Conservation (phyloP, 129 eudicot genomes). For the Saposhnikovia divaricata region DNA sequence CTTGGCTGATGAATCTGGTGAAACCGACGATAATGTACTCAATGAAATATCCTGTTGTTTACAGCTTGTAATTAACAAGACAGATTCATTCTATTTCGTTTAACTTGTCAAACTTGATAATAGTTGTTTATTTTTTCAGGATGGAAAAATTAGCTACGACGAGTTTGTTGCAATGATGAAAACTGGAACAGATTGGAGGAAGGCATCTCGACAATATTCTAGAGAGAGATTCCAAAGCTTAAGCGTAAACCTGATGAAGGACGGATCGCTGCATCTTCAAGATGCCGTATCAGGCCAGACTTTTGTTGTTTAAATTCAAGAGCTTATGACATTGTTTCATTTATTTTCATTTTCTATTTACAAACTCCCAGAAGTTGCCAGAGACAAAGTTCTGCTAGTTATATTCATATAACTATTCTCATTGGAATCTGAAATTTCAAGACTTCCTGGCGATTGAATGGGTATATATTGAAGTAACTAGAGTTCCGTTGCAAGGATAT, state of each 20-base stretch:
- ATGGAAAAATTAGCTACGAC: slow-evolving; percentile 76
- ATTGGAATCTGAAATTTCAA: not conserved
- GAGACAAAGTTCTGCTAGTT: not conserved
- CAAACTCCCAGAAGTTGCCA: slow-evolving; percentile 6
- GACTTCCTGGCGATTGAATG: not conserved
- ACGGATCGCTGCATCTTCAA: slow-evolving; percentile 78
- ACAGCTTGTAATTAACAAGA: not conserved
- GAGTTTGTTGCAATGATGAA: slow-evolving; percentile 99
- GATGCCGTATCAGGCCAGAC: slow-evolving; percentile 75
- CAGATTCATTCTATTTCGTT: not conserved
- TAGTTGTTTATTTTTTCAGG: slow-evolving; percentile 36
- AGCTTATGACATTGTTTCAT: slow-evolving; percentile 6
- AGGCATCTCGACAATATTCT: slow-evolving; percentile 91
- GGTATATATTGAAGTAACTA: not conserved
- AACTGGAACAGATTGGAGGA: slow-evolving; percentile 98
- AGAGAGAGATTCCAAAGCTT: slow-evolving; percentile 90
- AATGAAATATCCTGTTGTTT: slow-evolving; percentile 24
- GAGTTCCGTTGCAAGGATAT: slow-evolving; percentile 1
- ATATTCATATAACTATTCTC: not conserved
- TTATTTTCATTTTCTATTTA: not conserved
- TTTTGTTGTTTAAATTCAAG: slow-evolving; percentile 41
- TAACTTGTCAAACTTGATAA: not conserved
- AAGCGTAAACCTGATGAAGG: slow-evolving; percentile 85
- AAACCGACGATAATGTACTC: slow-evolving; percentile 57
- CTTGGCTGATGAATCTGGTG: slow-evolving; percentile 74